Evolutionary conservation across 2,329 filamentous ascomycete species (phyloP).

Genomic region (Aschersonia sp.): DNA sequence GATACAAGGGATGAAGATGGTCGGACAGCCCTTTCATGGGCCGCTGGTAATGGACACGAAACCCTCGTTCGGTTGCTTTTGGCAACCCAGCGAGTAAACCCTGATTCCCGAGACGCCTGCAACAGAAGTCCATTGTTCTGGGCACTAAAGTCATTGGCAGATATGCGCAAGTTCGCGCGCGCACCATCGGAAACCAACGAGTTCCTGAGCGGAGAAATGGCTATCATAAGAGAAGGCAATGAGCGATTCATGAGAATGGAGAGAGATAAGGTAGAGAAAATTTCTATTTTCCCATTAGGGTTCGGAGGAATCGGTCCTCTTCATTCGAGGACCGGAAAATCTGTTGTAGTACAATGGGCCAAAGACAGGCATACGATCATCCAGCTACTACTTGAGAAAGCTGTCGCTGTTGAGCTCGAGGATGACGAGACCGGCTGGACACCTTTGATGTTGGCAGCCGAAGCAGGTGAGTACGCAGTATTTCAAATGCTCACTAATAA

Average conservation of each 20-base stretch:
- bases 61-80: background rate
- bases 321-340: too few relatives aligned
- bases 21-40: background rate
- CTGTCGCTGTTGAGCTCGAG: background rate
- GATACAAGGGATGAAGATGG: background rate
- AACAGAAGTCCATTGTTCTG: background rate
- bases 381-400: background rate
- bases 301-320: too few relatives aligned
- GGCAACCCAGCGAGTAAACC: background rate
- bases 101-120: background rate
- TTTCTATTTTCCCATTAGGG: too few relatives aligned
- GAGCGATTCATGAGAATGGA: too few relatives aligned
- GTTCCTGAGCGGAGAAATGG: background rate
- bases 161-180: too few relatives aligned
- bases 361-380: background rate
- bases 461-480: background rate
- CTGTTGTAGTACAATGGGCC: too few relatives aligned
- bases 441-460: background rate
- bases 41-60: background rate
- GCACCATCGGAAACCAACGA: background rate
- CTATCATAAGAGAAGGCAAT: too few relatives aligned
- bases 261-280: too few relatives aligned
- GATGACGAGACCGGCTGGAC: background rate
- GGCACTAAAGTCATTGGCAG: background rate
- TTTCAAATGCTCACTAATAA: background rate